phyloP scores from a whole-genome alignment of 2,329 filamentous ascomycete genomes.

The Trichoderma lentiforme region DNA sequence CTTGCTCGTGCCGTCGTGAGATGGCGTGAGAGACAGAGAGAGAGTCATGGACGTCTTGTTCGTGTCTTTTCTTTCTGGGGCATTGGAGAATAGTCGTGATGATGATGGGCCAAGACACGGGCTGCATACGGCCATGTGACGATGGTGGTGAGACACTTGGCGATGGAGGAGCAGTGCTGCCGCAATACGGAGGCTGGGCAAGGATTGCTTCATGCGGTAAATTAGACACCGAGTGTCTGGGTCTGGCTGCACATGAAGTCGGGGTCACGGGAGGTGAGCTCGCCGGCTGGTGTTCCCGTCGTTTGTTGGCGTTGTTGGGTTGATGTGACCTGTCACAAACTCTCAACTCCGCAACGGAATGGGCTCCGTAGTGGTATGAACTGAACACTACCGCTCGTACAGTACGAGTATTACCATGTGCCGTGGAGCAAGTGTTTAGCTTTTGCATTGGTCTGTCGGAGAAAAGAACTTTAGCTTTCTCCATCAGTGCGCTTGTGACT shows the following conservation, averaged over 20 bases:
- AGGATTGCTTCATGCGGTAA: neutral
- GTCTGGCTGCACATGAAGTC: conserved; percentile 1
- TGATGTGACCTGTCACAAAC: conserved; percentile 6
- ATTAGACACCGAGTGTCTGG: conserved; percentile 7
- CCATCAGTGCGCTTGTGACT: neutral
- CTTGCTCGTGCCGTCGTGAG: neutral
- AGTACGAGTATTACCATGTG: neutral
- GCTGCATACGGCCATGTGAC: neutral
- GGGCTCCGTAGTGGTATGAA: neutral
- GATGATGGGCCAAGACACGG: neutral
- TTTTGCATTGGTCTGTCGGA: neutral
- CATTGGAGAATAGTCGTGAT: neutral
- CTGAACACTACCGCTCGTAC: neutral
- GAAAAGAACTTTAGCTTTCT: neutral
- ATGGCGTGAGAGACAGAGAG: neutral
- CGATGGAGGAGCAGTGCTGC: neutral
- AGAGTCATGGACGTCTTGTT: neutral
- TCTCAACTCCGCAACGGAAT: neutral
- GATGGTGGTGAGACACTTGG: conserved; percentile 8
- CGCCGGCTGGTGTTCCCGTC: neutral
- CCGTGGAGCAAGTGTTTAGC: neutral
- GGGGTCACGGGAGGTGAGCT: neutral
- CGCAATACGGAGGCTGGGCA: neutral
- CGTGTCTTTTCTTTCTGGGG: neutral
- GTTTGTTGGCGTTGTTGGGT: neutral